Conservation (phyloP, 108 stramenopile species). For the Skeletonema tropicum region DNA sequence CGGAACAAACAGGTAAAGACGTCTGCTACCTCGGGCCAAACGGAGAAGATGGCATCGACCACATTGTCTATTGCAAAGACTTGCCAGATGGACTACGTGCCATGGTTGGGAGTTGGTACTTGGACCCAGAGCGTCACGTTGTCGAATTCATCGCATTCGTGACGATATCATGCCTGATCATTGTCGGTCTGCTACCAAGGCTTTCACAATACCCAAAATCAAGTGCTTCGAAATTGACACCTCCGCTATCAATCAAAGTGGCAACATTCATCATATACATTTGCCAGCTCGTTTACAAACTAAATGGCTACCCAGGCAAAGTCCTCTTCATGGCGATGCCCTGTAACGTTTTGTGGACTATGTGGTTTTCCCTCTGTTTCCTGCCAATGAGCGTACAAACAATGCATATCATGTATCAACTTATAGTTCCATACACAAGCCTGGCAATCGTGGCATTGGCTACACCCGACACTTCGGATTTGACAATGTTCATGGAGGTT, state of each 20-base stretch:
- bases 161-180: constrained; percentile 21
- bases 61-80: constrained; percentile 45
- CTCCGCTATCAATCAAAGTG: constrained; percentile 37
- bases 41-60: constrained; percentile 25
- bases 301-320: constrained; percentile 50
- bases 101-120: constrained; percentile 52
- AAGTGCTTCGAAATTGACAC: constrained; percentile 22
- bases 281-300: constrained; percentile 45
- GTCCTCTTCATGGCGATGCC: constrained; percentile 49
- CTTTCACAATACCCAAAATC: constrained; percentile 36
- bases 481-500: constrained; percentile 51
- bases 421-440: constrained; percentile 40
- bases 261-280: constrained; percentile 29
- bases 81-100: constrained; percentile 44
- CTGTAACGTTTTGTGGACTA: constrained; percentile 51
- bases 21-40: constrained; percentile 52
- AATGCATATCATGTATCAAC: constrained; percentile 45
- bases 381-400: constrained; percentile 32
- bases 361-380: constrained; percentile 41
- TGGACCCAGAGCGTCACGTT: constrained; percentile 47
- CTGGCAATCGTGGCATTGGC: constrained; percentile 49
- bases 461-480: constrained; percentile 51
- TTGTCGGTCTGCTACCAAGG: constrained; percentile 23
- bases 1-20: constrained; percentile 35
- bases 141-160: constrained; percentile 39